Base-by-base conservation (phyloP, 805 yeast species). In the Monosporozyma siamensis region DNA sequence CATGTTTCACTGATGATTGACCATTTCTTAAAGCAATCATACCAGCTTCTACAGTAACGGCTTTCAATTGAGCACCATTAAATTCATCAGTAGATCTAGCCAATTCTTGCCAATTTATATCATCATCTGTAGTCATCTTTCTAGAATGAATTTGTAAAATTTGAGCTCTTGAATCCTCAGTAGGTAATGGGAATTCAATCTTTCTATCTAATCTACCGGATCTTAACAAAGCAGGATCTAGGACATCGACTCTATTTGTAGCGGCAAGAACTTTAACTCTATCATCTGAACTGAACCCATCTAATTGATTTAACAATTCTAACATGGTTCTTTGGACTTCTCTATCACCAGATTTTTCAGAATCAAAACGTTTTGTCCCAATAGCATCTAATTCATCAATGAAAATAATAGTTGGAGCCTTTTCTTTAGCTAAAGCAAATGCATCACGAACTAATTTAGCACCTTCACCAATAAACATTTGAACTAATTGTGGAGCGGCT, bases 261-360 rank as follows among this genome's bases (percentile, higher is more conserved):
- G 99, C 99, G 11, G 97, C 97, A 50, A 92, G 73, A 35, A 92
- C 97, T 66, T 92, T 92, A 44, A 92, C 98, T 51, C 97, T 73
- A 60, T 92, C 98, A 66, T 92, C 97, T 20, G 95, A 83, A 25
- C 94, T 95, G 60, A 92, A 92, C 39, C 99, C 99, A 68, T 92
- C 99, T 65, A 92, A 74, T 68, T 92, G 98, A 66, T 92, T 92
- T 58, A 92, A 77, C 58, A 92, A 73, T 67, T 92, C 99, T 77
- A 92, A 75, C 99, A 92, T 92, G 25, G 99, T 92, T 77, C 98
- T 82, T 68, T 92, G 98, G 44, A 92, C 96, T 70, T 92, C 98
- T 62, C 97, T 78, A 65, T 92, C 98, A 63, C 98, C 98, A 34
- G 94, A 85, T 55, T 92, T 89, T 53, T 90, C 95, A 17, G 97